Base-by-base conservation (phyloP, 345 rosid genomes). In the Jatropha curcas region DNA sequence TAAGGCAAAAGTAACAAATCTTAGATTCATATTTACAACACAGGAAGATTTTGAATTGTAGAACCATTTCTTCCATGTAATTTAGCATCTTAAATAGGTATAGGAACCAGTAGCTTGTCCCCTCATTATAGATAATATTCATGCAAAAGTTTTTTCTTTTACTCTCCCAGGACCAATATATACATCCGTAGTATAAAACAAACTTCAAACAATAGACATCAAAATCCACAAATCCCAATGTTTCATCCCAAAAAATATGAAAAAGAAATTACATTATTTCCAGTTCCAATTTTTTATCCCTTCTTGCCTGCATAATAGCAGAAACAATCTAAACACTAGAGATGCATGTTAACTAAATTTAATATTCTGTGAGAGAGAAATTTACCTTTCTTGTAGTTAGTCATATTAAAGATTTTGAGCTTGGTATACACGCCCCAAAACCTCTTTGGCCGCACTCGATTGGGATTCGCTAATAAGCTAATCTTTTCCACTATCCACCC, bases 401-500 rank as follows among this genome's bases (percentile, higher is more conserved):
- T 90, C 97, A 94, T 86, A 77, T 92, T 92, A 61, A 94, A 94
- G 70, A 92, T 94, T 79, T 92, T 94, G 8, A 94, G 88, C 84
- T 94, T 94, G 25, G 98, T 94, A 70, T 94, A 94, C 55, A 94
- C 97, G 75, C 98, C 97, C 98, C 98, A 94, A 74, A 92, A 92
- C 73, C 98, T 89, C 71, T 72, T 87, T 0, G 98, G 97, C 53
- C 97, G 94, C 60, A 85, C 87, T 81, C 89, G 99, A 72, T 94
- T 94, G 10, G 98, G 98, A 78, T 92, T 94, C 4, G 86, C 91
- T 67, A 94, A 75, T 73, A 94, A 84, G 77, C 89, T 90, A 77
- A 94, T 94, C 87, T 81, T 87, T 84, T 90, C 97, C 78, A 94
- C 89, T 72, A 84, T 90, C 98, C 97, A 94, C 60, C 98, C 98